phyloP scores from a whole-genome alignment of 2,329 filamentous ascomycete species.

The Penicillium sp. region DNA sequence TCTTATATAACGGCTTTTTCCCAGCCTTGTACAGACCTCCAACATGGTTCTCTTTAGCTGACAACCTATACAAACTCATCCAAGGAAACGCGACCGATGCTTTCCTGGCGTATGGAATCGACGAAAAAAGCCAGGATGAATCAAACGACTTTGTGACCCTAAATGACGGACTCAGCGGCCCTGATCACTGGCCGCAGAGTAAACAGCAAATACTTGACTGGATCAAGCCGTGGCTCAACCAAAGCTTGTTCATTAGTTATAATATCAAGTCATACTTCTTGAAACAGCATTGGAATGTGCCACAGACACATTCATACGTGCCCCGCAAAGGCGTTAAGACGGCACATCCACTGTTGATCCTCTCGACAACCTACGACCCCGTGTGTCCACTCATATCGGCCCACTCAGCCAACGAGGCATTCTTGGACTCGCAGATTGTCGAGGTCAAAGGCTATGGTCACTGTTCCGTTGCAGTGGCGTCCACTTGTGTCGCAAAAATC shows the following conservation, averaged over 20 bases:
- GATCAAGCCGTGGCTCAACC: slow-evolving; percentile 6
- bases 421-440: slow-evolving; percentile 22
- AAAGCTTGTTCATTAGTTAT: not conserved
- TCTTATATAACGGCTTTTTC: slow-evolving; percentile 24
- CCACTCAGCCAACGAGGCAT: slow-evolving; percentile 21
- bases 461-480: slow-evolving; percentile 22
- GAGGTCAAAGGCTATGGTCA: slow-evolving; percentile 25
- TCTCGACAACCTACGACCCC: slow-evolving; percentile 24
- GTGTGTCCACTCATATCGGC: slow-evolving; percentile 22
- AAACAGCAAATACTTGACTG: not conserved
- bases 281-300: slow-evolving; percentile 11
- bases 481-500: slow-evolving; percentile 20
- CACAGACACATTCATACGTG: slow-evolving; percentile 13
- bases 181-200: slow-evolving; percentile 1
- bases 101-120: not conserved
- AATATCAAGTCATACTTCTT: not conserved
- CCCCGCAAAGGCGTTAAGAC: slow-evolving; percentile 16
- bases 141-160: not conserved
- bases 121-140: not conserved
- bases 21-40: slow-evolving; percentile 1
- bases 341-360: slow-evolving; percentile 20
- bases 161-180: slow-evolving; percentile 7
- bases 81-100: slow-evolving; percentile 8
- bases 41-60: slow-evolving; percentile 1
- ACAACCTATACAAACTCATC: slow-evolving; percentile 2